Conservation (phyloP, 352 stramenopile genomes). For the Pythium grandisporangium region DNA sequence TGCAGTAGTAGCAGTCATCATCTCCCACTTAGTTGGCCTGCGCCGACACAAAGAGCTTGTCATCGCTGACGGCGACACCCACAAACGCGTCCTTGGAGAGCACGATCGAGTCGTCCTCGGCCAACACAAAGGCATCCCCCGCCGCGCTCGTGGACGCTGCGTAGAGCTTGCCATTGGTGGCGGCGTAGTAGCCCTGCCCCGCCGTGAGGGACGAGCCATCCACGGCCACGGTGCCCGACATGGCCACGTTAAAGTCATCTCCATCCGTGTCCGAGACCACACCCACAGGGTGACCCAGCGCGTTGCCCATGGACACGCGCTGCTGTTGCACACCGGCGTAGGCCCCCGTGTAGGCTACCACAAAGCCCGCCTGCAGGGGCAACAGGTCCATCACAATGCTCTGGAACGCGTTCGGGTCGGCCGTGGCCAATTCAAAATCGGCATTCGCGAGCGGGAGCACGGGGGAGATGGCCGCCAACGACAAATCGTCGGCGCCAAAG, state of each 20-base stretch:
- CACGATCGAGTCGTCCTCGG: slow-evolving; percentile 58
- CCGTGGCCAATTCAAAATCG: slow-evolving; percentile 52
- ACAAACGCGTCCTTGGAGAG: slow-evolving; percentile 72
- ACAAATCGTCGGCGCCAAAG: slow-evolving; percentile 46
- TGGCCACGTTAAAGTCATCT: slow-evolving; percentile 41
- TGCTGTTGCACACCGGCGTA: slow-evolving; percentile 50
- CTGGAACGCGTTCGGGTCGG: slow-evolving; percentile 35
- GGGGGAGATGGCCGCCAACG: slow-evolving; percentile 36
- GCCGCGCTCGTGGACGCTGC: slow-evolving; percentile 29
- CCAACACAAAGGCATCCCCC: slow-evolving; percentile 49
- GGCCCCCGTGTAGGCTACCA: slow-evolving; percentile 46
- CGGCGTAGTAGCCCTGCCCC: slow-evolving; percentile 57
- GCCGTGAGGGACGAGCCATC: slow-evolving; percentile 20
- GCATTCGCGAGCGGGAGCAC: slow-evolving; percentile 60
- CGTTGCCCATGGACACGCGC: slow-evolving; percentile 66
- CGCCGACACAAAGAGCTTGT: slow-evolving; percentile 40
- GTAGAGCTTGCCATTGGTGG: slow-evolving; percentile 55
- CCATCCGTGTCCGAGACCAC: slow-evolving; percentile 52
- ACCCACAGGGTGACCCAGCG: slow-evolving; percentile 55
- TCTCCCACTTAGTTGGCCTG: slow-evolving; percentile 13
- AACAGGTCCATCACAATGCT: slow-evolving; percentile 51
- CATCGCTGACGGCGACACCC: slow-evolving; percentile 48
- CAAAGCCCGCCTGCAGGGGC: slow-evolving; percentile 35
- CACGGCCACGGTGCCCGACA: slow-evolving; percentile 50
- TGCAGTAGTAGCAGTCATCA: too few relatives aligned